These are phyloP conservation scores for Daldinia sp. DNA, from an alignment of 2,329 filamentous ascomycete genomes.

Conservation along the genomic window DNA sequence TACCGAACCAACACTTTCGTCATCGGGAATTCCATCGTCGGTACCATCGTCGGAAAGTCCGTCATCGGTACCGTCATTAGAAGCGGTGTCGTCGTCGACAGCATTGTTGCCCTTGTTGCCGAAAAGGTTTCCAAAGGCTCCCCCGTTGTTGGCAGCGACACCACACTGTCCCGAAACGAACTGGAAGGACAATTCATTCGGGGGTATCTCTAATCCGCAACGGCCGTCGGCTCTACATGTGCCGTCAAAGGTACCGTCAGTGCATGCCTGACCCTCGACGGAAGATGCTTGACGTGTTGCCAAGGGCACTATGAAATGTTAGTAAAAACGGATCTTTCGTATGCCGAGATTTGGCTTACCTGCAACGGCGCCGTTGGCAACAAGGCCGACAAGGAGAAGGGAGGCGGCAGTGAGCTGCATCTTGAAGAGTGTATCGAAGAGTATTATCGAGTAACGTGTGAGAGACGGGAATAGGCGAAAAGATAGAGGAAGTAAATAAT, in stretches of 20 bases:
- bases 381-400: neutral
- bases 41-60: neutral
- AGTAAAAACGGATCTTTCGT: neutral
- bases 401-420: neutral
- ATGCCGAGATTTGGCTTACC: neutral
- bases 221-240: neutral
- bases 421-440: neutral
- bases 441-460: neutral
- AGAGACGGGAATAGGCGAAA: neutral
- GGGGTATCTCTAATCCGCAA: neutral
- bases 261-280: neutral
- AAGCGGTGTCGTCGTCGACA: neutral
- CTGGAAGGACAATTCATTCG: neutral
- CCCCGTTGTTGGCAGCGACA: neutral
- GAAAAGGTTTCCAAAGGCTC: neutral
- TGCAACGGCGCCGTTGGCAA: neutral
- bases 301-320: neutral
- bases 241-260: neutral
- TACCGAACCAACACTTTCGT: neutral
- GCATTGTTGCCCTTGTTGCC: neutral
- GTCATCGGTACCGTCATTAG: neutral
- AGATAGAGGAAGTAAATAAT: neutral
- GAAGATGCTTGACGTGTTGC: neutral
- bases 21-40: neutral
- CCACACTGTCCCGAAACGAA: neutral